Conservation (phyloP, 768 basidiomycete species). For the Leccinum sublutescens region DNA sequence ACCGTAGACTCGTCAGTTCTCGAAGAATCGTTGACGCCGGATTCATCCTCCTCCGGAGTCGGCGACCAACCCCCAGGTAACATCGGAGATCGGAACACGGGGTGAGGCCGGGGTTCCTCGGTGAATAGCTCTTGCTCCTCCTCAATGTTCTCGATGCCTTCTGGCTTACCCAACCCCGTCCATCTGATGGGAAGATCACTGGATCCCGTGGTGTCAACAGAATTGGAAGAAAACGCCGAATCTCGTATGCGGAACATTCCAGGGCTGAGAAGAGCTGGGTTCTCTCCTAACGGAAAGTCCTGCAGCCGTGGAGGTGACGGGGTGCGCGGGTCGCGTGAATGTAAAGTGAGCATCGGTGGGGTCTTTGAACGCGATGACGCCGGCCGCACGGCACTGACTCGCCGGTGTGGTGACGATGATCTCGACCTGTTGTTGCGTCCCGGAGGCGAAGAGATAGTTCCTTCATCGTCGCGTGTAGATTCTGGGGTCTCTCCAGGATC, state of each 20-base stretch:
- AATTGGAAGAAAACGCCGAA: conserved; percentile 55
- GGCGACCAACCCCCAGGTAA: conserved; percentile 58
- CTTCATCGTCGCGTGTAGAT: conserved; percentile 18
- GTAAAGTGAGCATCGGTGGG: conserved; percentile 38
- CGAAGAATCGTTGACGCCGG: conserved; percentile 27
- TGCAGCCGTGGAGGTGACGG: conserved; percentile 23
- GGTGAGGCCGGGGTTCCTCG: conserved; percentile 24
- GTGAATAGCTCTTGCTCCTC: conserved; percentile 33
- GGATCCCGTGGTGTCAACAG: conserved; percentile 42
- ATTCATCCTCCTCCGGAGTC: conserved; percentile 51
- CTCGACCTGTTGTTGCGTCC: conserved; percentile 19
- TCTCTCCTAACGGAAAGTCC: conserved; percentile 25
- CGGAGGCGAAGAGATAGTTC: conserved; percentile 12
- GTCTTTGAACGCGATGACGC: conserved; percentile 40
- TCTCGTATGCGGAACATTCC: conserved; percentile 58
- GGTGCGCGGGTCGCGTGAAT: conserved; percentile 26
- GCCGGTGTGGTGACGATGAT: conserved; percentile 26
- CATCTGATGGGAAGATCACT: conserved; percentile 60
- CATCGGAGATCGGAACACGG: conserved; percentile 34
- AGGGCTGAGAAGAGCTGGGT: conserved; percentile 47
- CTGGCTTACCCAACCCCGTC: conserved; percentile 47
- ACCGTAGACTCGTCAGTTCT: conserved; percentile 28
- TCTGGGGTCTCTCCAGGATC: conserved; percentile 11
- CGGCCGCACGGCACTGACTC: conserved; percentile 31
- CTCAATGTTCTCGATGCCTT: conserved; percentile 38